phyloP scores from a whole-genome alignment of 257 asterid species.

The Asclepias syriaca region DNA sequence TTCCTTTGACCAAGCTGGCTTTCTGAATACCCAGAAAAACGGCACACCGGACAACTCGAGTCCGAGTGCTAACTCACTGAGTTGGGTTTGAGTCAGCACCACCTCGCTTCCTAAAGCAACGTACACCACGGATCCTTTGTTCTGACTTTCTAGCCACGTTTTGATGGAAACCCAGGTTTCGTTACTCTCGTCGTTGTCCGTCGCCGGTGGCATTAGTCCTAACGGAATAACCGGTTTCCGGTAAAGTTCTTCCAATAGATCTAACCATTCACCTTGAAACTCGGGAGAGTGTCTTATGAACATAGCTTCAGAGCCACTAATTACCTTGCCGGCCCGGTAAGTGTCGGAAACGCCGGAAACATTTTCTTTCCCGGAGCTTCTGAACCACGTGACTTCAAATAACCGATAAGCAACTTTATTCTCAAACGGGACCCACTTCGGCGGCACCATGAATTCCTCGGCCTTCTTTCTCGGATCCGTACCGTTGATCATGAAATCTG shows the following conservation, averaged over 20 bases:
- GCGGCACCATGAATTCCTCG: conserved; percentile 13
- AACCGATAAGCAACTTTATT: conserved; percentile 22
- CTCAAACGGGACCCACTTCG: conserved; percentile 17
- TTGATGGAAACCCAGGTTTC: conserved; percentile 24
- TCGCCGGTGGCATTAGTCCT: conserved; percentile 37
- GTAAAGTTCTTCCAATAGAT: conserved; percentile 24
- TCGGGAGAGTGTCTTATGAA: conserved; percentile 25
- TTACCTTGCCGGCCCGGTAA: conserved; percentile 19
- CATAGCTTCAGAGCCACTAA: conserved; percentile 18
- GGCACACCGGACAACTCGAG: conserved; percentile 33
- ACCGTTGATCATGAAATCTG: not conserved
- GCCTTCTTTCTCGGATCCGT: conserved; percentile 8
- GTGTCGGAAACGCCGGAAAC: conserved; percentile 32
- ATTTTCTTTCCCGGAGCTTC: not conserved
- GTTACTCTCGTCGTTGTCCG: conserved; percentile 1
- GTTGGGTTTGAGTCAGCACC: conserved; percentile 19
- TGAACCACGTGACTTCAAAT: conserved; percentile 22
- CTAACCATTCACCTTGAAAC: conserved; percentile 37
- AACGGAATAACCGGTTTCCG: conserved; percentile 19
- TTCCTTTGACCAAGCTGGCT: conserved; percentile 6
- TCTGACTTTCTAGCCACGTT: conserved; percentile 29
- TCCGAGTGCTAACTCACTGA: conserved; percentile 41
- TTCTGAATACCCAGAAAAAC: conserved; percentile 40
- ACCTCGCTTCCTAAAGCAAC: conserved; percentile 43
- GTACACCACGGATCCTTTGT: conserved; percentile 21